phyloP scores from a whole-genome alignment of 352 stramenopile species.

The Hyaloperonospora brassicae region DNA sequence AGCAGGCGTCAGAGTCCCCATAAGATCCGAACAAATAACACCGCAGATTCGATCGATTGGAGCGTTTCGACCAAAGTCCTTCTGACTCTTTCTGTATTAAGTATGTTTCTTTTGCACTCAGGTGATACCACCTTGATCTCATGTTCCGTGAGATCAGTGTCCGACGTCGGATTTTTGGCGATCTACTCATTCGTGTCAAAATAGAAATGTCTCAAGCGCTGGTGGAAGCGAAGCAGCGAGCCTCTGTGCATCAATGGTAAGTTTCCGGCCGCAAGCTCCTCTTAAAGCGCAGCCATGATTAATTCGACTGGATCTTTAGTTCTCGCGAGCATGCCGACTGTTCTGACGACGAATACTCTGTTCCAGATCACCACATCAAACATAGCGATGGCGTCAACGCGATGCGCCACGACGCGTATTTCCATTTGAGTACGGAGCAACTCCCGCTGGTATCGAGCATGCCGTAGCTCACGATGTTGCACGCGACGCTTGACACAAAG shows the following conservation, averaged over 20 bases:
- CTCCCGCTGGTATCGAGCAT: neutral
- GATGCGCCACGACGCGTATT: too few species aligned
- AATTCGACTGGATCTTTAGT: neutral
- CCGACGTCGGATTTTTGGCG: neutral
- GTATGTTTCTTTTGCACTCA: neutral
- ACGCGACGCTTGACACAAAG: neutral
- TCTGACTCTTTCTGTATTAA: neutral
- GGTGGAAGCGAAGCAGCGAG: neutral
- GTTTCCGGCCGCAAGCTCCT: too few species aligned
- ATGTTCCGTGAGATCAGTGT: neutral
- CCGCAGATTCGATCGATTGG: neutral
- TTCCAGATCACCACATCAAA: neutral
- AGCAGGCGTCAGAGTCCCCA: neutral
- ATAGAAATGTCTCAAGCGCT: neutral
- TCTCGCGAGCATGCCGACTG: neutral
- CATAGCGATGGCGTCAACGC: too few species aligned
- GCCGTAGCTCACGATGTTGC: neutral
- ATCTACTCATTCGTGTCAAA: neutral
- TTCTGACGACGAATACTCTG: neutral
- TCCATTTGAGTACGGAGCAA: neutral
- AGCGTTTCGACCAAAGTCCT: neutral
- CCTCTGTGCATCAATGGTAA: too few species aligned
- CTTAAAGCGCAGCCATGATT: neutral
- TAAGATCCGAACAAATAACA: neutral
- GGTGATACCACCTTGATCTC: neutral